Percentiles rank a stretch among this genome's conserved stretches.
Conservation (phyloP, 1,284 basidiomycete genomes). For the Puccinia coronata region DNA sequence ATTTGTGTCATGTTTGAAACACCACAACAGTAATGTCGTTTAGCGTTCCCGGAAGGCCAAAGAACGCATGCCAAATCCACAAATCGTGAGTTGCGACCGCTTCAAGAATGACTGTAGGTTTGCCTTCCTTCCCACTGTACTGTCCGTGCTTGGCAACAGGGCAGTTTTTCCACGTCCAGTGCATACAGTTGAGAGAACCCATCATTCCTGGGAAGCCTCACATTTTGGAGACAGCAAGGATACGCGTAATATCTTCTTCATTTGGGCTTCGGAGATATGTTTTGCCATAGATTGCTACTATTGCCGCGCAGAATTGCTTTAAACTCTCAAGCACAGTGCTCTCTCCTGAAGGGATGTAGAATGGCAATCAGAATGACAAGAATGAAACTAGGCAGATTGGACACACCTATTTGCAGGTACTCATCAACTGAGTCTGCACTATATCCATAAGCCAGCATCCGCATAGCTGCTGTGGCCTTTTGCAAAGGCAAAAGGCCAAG, state of each 20-base stretch:
- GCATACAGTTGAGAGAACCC: slow-evolving; percentile 1
- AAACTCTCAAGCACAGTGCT: background rate
- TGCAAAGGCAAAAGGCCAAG: too few species aligned
- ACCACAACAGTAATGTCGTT: slow-evolving; percentile 25
- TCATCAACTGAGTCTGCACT: too few species aligned
- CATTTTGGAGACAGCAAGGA: background rate
- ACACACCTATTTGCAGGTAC: too few species aligned
- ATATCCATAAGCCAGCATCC: too few species aligned
- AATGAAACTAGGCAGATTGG: too few species aligned
- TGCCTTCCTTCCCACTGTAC: slow-evolving; percentile 25
- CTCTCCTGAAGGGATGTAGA: too few species aligned
- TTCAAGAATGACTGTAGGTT: slow-evolving; percentile 2
- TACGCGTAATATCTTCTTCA: background rate
- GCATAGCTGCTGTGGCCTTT: too few species aligned
- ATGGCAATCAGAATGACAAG: too few species aligned
- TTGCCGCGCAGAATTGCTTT: background rate
- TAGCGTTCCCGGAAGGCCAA: too few species aligned
- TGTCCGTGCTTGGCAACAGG: background rate
- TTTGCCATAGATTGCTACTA: background rate
- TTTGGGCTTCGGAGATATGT: slow-evolving; percentile 9
- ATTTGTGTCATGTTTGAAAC: too few species aligned
- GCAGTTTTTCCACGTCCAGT: slow-evolving; percentile 25
- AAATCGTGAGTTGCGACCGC: slow-evolving; percentile 1
- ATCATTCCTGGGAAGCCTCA: background rate
- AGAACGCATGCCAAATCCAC: too few species aligned